These are phyloP conservation scores for Paracoccidioides brasiliensis DNA, from an alignment of 2,329 filamentous ascomycete species.

Conservation along the genomic window DNA sequence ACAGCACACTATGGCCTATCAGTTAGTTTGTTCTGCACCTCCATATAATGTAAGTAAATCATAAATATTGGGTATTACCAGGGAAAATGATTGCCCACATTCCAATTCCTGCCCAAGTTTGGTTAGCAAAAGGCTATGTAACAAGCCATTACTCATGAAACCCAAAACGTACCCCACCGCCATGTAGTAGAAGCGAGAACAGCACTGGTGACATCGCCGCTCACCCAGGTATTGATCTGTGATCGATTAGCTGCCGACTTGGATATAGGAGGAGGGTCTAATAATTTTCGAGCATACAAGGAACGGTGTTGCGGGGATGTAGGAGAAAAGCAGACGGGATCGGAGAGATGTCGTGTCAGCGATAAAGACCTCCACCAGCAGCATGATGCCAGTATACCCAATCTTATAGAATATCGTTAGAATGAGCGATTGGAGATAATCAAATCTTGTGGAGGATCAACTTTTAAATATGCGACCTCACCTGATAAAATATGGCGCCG, in stretches of 20 bases:
- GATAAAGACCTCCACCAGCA: conserved; percentile 52
- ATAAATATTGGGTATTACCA: conserved; percentile 8
- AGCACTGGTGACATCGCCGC: conserved; percentile 42
- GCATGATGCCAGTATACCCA: conserved; percentile 48
- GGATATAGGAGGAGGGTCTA: not conserved
- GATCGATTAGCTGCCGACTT: not conserved
- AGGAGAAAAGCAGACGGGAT: conserved; percentile 51
- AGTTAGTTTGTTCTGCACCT: not conserved
- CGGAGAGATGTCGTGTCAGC: conserved; percentile 52
- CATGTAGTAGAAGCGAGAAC: conserved; percentile 41
- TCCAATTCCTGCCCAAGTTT: conserved; percentile 29
- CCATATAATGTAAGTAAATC: not conserved
- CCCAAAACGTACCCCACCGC: conserved; percentile 39
- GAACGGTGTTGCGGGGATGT: conserved; percentile 47
- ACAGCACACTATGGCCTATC: conserved; percentile 27
- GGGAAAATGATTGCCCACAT: conserved; percentile 53
- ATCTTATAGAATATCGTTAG: conserved; percentile 26
- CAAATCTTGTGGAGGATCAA: not conserved
- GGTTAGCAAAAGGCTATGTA: not conserved
- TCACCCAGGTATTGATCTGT: conserved; percentile 49
- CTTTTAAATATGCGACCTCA: conserved; percentile 6
- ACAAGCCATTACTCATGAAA: not conserved
- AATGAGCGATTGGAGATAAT: too few relatives aligned
- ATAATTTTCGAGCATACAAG: conserved; percentile 24
- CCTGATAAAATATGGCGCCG: conserved; percentile 47